These are phyloP conservation scores for Macrocybe gigantea DNA, from an alignment of 768 basidiomycete species.

Conservation along the genomic window DNA sequence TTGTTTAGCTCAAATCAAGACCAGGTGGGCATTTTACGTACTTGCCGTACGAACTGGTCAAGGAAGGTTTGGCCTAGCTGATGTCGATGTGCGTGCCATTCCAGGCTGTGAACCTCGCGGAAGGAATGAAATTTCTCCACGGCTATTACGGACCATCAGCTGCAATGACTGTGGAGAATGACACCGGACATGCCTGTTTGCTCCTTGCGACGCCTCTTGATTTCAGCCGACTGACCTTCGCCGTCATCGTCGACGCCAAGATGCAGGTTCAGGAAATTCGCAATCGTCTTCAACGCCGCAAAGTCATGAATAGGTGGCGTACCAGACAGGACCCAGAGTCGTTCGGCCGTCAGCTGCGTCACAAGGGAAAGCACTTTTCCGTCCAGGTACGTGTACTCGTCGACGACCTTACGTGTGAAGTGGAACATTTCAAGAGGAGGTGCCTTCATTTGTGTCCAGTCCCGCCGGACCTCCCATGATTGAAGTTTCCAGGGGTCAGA, in stretches of 20 bases:
- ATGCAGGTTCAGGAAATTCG: constrained; percentile 84
- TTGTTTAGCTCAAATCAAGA: neutral
- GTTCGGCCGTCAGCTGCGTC: constrained; percentile 67
- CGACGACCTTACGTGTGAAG: constrained; percentile 82
- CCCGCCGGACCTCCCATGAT: constrained; percentile 50
- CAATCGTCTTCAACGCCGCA: constrained; percentile 84
- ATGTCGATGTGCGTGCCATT: constrained; percentile 91
- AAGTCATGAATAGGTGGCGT: constrained; percentile 94
- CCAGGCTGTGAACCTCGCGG: constrained; percentile 86
- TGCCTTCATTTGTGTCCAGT: constrained; percentile 76
- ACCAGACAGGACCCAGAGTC: constrained; percentile 95
- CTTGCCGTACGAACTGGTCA: constrained; percentile 81
- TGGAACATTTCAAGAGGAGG: constrained; percentile 93
- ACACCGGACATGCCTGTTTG: constrained; percentile 58
- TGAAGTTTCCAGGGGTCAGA: constrained; percentile 78
- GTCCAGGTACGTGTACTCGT: constrained; percentile 91
- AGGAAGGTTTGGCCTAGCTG: constrained; percentile 77
- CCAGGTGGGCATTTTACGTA: constrained; percentile 22
- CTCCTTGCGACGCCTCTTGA: constrained; percentile 78
- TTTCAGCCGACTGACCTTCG: constrained; percentile 67
- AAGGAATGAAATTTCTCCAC: constrained; percentile 95
- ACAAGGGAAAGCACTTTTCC: constrained; percentile 76
- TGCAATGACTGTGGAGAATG: neutral
- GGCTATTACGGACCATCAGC: constrained; percentile 33
- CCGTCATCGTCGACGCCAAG: constrained; percentile 87